Conservation (phyloP, 2,329 filamentous ascomycete species). For the Phaeophleospora eucalypticola region DNA sequence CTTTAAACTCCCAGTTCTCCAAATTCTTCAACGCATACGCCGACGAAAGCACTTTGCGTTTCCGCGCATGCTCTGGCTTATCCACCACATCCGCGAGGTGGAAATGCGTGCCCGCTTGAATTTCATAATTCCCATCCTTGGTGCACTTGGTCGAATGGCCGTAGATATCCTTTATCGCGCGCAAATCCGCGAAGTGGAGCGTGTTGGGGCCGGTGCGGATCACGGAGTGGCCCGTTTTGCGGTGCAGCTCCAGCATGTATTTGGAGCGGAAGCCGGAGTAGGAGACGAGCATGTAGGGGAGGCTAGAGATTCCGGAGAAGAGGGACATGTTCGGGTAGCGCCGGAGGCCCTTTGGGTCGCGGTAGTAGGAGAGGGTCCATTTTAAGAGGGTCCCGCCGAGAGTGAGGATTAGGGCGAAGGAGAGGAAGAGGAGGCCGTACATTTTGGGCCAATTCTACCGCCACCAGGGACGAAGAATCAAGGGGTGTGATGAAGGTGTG, state of each 20-base stretch:
- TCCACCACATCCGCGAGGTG: slow-evolving; percentile 39
- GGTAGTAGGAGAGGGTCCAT: slow-evolving; percentile 36
- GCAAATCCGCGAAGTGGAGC: slow-evolving; percentile 40
- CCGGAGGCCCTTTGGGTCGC: slow-evolving; percentile 46
- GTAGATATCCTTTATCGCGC: slow-evolving; percentile 41
- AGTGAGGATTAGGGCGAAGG: slow-evolving; percentile 11
- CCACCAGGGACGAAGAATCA: background rate
- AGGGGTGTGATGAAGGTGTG: background rate
- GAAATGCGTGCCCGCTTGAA: slow-evolving; percentile 30
- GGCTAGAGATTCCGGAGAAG: slow-evolving; percentile 44
- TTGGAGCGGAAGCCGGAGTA: slow-evolving; percentile 41
- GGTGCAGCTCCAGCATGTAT: slow-evolving; percentile 41
- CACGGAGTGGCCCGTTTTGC: slow-evolving; percentile 37
- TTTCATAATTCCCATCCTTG: slow-evolving; percentile 35
- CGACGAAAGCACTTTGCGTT: slow-evolving; percentile 37
- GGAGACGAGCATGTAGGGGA: slow-evolving; percentile 44
- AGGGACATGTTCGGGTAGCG: slow-evolving; percentile 44
- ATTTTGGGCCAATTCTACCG: no score
- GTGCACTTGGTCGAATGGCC: slow-evolving; percentile 35
- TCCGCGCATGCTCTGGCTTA: slow-evolving; percentile 37
- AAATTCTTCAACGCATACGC: slow-evolving; percentile 41
- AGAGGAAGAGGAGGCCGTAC: slow-evolving; percentile 21
- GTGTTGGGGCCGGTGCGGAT: slow-evolving; percentile 46
- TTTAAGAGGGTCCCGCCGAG: slow-evolving; percentile 14
- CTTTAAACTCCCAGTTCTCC: slow-evolving; percentile 40